These are phyloP conservation scores for Diaporthe australafricana DNA, from an alignment of 2,329 filamentous ascomycete species.

Conservation along the genomic window DNA sequence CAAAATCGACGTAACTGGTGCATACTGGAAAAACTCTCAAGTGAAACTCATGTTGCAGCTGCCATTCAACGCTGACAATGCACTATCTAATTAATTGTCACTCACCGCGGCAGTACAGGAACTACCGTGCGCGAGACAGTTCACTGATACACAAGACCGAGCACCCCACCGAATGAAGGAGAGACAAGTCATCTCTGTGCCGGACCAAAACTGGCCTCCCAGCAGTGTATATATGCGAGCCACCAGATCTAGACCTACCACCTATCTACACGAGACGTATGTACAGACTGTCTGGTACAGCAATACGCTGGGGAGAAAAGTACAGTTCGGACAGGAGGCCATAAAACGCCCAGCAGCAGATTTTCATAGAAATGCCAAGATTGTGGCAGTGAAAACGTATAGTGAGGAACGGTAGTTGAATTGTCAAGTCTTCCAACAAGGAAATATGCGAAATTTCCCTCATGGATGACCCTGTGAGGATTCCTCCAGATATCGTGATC, in stretches of 20 bases:
- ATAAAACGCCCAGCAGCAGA: slow-evolving; percentile 49
- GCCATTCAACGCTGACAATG: too few relatives aligned
- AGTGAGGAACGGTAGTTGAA: slow-evolving; percentile 28
- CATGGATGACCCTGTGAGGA: not conserved
- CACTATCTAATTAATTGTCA: too few relatives aligned
- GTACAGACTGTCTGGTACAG: slow-evolving; percentile 39
- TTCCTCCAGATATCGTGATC: slow-evolving; percentile 20
- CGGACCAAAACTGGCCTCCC: slow-evolving; percentile 55
- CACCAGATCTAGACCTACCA: slow-evolving; percentile 14
- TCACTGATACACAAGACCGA: not conserved
- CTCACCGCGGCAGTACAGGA: not conserved
- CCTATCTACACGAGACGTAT: slow-evolving; percentile 41
- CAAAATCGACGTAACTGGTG: too few relatives aligned
- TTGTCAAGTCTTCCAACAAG: slow-evolving; percentile 14
- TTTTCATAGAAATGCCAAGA: not conserved
- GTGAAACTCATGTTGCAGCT: too few relatives aligned
- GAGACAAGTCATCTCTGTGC: slow-evolving; percentile 35
- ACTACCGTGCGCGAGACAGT: not conserved
- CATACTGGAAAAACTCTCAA: too few relatives aligned
- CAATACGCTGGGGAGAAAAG: slow-evolving; percentile 39
- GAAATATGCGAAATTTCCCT: not conserved
- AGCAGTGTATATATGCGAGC: slow-evolving; percentile 45
- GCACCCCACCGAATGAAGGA: too few relatives aligned
- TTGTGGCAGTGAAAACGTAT: slow-evolving; percentile 14
- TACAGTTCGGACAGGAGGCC: slow-evolving; percentile 44